Base-by-base conservation (phyloP, 2,329 filamentous ascomycete species). In the Pyrenochaeta sp. region DNA sequence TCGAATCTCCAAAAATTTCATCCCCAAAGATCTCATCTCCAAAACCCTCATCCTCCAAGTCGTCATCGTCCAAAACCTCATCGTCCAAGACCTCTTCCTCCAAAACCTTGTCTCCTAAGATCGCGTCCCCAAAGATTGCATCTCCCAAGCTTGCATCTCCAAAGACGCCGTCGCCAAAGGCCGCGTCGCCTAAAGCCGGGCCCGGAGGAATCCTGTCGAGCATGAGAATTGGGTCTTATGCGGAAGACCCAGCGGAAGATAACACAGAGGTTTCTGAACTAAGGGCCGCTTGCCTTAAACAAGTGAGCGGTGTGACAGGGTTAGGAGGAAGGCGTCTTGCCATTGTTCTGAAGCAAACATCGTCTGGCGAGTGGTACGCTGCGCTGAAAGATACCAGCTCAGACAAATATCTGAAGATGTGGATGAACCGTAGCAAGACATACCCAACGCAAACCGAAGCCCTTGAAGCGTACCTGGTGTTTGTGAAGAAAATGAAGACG, bases 381-480 rank as follows among this genome's bases (percentile, higher is more conserved):
- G 67, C 67, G 2, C 51, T 70, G 7, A 70, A 70, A 35, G 67
- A 70, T 17, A 23, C 51, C 14, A 51, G 53, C n/a, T 56, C 60
- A 7, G 67, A 67, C 41, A 70, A 68, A 46, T 70, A 70, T 32
- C 48, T 70, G 29, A 68, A 68, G 48, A 67, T 68, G 66, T 70
- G 67, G 67, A 70, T 63, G 64, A 67, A 70, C 20, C 58, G 58
- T 12, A 59, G 63, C 29, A 67, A 66, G 52, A 68, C 64, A 12
- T 67, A 51, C 33, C 40, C 35, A 4, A 63, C 58, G 5, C 60
- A 67, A 43, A 54, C 60, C 12, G 63, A 68, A 31, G 67, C 67
- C 12, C 51, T 70, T 12, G 58, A 70, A 49, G 59, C 58, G 18
- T 70, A 70, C 31, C 15, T 69, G 20, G 60, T 61, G 11, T 70